A percentile compares a stretch with the other conserved stretches of the same genome.
These are phyloP conservation scores for Nematocida ausubeli DNA, from an alignment of 371 early-diverging fungal species.

Conservation along the genomic window DNA sequence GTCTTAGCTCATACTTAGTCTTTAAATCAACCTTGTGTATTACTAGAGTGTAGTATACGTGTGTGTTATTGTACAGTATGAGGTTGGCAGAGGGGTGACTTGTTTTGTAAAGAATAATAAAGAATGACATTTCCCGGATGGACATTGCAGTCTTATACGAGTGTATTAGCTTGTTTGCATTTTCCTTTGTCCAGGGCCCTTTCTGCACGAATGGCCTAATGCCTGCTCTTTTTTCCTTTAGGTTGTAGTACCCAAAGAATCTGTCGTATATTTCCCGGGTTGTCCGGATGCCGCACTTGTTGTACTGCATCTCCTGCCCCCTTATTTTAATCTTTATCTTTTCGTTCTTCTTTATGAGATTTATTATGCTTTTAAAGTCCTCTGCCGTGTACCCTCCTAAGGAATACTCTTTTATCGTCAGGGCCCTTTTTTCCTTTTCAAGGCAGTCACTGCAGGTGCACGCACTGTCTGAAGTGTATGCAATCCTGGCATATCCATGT, in stretches of 20 bases:
- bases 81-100: not conserved
- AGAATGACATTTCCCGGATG: slow-evolving; percentile 30
- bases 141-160: slow-evolving; percentile 44
- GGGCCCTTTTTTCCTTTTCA: not conserved
- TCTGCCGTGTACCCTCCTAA: not conserved
- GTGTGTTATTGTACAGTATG: slow-evolving; percentile 15
- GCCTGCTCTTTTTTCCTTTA: slow-evolving; percentile 32
- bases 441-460: slow-evolving; percentile 5
- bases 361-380: slow-evolving; percentile 13
- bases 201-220: slow-evolving; percentile 47
- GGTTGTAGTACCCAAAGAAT: slow-evolving; percentile 52
- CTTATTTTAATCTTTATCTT: slow-evolving; percentile 31
- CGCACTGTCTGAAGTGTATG: not conserved
- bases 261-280: slow-evolving; percentile 4
- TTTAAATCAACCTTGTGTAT: slow-evolving; percentile 32
- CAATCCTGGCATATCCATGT: not conserved
- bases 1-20: slow-evolving; percentile 1
- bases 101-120: slow-evolving; percentile 5
- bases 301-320: slow-evolving; percentile 14
- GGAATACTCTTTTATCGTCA: not conserved
- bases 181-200: slow-evolving; percentile 49
- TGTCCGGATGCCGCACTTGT: slow-evolving; percentile 25
- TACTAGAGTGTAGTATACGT: slow-evolving; percentile 15
- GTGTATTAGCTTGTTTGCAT: slow-evolving; percentile 30
- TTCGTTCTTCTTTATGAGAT: slow-evolving; percentile 8